phyloP scores from a whole-genome alignment of 208 protist species.

The Balamuthia mandrillaris region DNA sequence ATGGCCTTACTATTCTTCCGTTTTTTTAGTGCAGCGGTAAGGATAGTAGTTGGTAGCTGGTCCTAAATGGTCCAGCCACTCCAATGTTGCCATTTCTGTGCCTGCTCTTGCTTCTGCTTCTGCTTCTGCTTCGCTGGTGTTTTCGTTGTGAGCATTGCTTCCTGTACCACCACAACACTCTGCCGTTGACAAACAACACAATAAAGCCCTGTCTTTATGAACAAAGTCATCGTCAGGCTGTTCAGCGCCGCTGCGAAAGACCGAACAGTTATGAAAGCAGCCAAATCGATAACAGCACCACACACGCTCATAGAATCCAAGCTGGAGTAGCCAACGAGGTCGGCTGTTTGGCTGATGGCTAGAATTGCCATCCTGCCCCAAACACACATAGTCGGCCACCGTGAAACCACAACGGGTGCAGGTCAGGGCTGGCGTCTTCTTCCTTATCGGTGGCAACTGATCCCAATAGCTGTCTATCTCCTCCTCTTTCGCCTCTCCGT shows the following conservation, averaged over 20 bases:
- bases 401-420: not conserved
- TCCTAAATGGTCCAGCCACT: not conserved
- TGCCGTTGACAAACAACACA: not conserved
- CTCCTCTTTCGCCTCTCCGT: not conserved
- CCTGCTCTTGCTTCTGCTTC: not conserved
- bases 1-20: too few relatives aligned
- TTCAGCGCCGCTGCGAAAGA: not conserved
- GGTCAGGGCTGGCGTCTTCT: not conserved
- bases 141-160: not conserved
- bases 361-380: not conserved
- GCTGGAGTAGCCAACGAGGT: not conserved
- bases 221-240: not conserved
- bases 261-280: not conserved
- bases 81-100: not conserved
- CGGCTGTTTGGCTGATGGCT: not conserved
- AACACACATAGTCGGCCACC: not conserved
- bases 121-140: too few relatives aligned
- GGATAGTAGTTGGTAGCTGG: not conserved
- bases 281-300: not conserved
- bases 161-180: not conserved
- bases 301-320: not conserved
- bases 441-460: not conserved
- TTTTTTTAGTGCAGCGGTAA: not conserved
- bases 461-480: not conserved
- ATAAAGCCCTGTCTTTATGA: not conserved